These are phyloP conservation scores for Drosera spatulata DNA, from an alignment of 179 eudicot species.

Conservation along the genomic window DNA sequence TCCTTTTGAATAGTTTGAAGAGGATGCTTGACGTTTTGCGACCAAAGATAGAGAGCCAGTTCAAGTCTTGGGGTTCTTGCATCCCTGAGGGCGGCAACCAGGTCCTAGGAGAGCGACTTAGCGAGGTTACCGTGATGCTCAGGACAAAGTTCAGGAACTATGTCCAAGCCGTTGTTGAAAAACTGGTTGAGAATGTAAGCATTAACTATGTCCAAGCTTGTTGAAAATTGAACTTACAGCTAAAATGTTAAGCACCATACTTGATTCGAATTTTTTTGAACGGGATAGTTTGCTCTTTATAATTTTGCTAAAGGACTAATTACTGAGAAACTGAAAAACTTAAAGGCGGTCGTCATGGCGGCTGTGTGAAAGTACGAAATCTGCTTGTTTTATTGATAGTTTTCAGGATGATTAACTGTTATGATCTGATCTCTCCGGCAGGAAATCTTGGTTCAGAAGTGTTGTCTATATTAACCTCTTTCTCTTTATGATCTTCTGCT, in stretches of 20 bases:
- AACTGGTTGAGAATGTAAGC: constrained; percentile 85
- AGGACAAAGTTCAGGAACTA: constrained; percentile 78
- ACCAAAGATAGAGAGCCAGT: constrained; percentile 60
- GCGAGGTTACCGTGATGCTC: constrained; percentile 81
- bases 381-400: too few relatives aligned
- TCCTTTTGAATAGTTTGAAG: constrained; percentile 66
- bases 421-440: too few relatives aligned
- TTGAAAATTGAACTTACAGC: not conserved
- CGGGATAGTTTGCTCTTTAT: too few relatives aligned
- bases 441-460: too few relatives aligned
- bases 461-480: not conserved
- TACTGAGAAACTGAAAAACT: too few relatives aligned
- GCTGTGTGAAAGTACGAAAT: too few relatives aligned
- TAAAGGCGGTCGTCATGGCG: too few relatives aligned
- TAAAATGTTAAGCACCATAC: too few relatives aligned
- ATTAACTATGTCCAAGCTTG: not conserved
- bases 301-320: too few relatives aligned
- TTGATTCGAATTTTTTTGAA: too few relatives aligned
- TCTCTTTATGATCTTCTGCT: not conserved
- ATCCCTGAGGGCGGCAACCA: constrained; percentile 43
- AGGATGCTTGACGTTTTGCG: constrained; percentile 65
- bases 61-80: constrained; percentile 67
- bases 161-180: constrained; percentile 62
- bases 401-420: too few relatives aligned
- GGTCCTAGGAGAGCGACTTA: constrained; percentile 60